A percentile compares a stretch with the other conserved stretches of the same genome.
These are phyloP conservation scores for Penicillium sp. DNA, from an alignment of 2,329 filamentous ascomycete species.

Conservation along the genomic window DNA sequence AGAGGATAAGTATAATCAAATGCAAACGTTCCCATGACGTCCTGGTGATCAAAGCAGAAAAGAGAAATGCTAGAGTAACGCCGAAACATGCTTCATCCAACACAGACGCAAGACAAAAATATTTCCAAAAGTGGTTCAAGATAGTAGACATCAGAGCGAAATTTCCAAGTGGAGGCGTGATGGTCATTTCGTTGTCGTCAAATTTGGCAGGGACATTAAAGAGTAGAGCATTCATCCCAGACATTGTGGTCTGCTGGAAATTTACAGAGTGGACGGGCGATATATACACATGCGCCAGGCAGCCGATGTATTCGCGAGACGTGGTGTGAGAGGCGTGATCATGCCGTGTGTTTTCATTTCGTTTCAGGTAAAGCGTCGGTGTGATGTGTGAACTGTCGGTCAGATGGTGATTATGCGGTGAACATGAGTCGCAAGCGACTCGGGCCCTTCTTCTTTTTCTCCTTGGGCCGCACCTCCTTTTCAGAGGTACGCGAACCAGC, in stretches of 20 bases:
- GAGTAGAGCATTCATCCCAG: neutral
- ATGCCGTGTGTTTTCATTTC: neutral
- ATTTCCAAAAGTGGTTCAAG: neutral
- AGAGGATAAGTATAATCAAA: neutral
- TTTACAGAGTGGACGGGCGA: neutral
- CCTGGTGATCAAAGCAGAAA: neutral
- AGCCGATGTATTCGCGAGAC: neutral
- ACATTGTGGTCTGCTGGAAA: neutral
- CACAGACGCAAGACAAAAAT: neutral
- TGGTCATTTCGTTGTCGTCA: slow-evolving; percentile 3
- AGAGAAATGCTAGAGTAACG: neutral
- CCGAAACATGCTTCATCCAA: slow-evolving; percentile 5
- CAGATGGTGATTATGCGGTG: slow-evolving; percentile 26
- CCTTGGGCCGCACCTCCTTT: slow-evolving; percentile 34
- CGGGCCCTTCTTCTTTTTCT: slow-evolving; percentile 45
- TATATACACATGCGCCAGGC: neutral
- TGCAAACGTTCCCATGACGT: neutral
- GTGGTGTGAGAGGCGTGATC: neutral
- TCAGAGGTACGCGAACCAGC: slow-evolving; percentile 30
- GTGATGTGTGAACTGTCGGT: neutral
- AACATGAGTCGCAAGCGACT: slow-evolving; percentile 45
- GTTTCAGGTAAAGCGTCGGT: neutral
- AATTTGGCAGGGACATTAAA: neutral
- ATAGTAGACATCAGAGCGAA: neutral
- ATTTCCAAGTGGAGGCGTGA: neutral